Conservation (phyloP, 306 rosid species). For the Cicer bijugum region DNA sequence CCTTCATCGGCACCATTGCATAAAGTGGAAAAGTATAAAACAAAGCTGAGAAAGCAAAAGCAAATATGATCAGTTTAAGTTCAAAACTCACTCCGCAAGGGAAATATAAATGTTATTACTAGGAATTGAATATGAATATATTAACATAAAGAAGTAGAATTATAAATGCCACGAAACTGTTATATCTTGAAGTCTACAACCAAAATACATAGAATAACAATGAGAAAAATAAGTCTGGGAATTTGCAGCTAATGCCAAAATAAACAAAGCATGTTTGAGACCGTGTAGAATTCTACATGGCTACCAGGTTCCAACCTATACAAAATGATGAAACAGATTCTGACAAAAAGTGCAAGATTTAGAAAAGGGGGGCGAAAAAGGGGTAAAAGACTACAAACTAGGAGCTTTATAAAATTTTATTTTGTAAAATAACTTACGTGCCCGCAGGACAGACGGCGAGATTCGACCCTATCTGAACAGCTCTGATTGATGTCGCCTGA, state of each 20-base stretch:
- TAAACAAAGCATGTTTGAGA: constrained; percentile 1
- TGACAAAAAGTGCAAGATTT: constrained; percentile 18
- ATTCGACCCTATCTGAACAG: constrained; percentile 79
- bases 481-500: constrained; percentile 73
- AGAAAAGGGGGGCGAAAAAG: background rate
- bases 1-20: constrained; percentile 77
- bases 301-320: constrained; percentile 7
- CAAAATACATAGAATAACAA: background rate
- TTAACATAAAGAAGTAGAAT: background rate
- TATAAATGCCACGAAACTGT: constrained; percentile 12
- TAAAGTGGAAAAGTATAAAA: constrained; percentile 70
- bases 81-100: constrained; percentile 36
- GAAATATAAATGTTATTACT: constrained; percentile 24
- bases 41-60: constrained; percentile 60
- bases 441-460: constrained; percentile 81
- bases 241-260: constrained; percentile 21
- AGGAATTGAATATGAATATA: constrained; percentile 24
- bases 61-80: constrained; percentile 42
- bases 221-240: background rate
- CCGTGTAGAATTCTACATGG: background rate
- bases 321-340: background rate
- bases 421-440: constrained; percentile 63
- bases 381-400: constrained; percentile 16
- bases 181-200: constrained; percentile 14
- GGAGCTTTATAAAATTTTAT: background rate